Evolutionary conservation across 2,329 filamentous ascomycete genomes (phyloP), one percentile per base, ranked within the genome.

Genomic region (Alternaria tenuissima): DNA sequence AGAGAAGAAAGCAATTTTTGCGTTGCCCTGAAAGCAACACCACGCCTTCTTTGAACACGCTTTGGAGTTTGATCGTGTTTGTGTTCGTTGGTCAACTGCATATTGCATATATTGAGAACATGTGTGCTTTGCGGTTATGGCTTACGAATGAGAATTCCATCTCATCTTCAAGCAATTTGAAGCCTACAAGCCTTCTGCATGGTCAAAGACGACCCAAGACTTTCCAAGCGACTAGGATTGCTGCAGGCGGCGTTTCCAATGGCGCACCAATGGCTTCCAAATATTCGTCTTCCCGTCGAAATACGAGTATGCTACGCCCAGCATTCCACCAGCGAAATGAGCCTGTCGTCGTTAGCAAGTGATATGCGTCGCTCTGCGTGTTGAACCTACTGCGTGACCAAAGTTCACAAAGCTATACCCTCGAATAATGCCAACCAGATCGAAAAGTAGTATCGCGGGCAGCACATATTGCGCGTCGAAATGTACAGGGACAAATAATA

Each of bases 231-330:
- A 39, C 12, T 46, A 48, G 8, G 36, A 47, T 39, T 61, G 56
- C 53, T 71, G 63, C 47, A 76, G 51, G 4, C 49, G 55, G 7
- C 59, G 59, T 57, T 70, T 76, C 71, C 72, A 76, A 54, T 61
- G 72, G 6, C 63, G 57, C 9, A 76, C 73, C 22, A 76, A 57
- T 6, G 76, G 76, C n/a, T 74, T 73, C 76, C 76, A 78, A 1
- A 77, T 9, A 2, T 65, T 70, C 24, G 66, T 71, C 34, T 75
- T 73, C 4, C 76, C 76, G 52, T 78, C 73, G 14, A 78, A 68
- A 26, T 71, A 70, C 1, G 73, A 75, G 55, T 78, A 78, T 11
- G 67, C 70, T 4, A 75, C 61, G 4, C 76, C 76, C 4, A 76
- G 43, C 7, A 70, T 46, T 14, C 71, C 69, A 14, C 76, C 76